phyloP scores from a whole-genome alignment of 805 yeast genomes.

The Ogataea ganodermae region DNA sequence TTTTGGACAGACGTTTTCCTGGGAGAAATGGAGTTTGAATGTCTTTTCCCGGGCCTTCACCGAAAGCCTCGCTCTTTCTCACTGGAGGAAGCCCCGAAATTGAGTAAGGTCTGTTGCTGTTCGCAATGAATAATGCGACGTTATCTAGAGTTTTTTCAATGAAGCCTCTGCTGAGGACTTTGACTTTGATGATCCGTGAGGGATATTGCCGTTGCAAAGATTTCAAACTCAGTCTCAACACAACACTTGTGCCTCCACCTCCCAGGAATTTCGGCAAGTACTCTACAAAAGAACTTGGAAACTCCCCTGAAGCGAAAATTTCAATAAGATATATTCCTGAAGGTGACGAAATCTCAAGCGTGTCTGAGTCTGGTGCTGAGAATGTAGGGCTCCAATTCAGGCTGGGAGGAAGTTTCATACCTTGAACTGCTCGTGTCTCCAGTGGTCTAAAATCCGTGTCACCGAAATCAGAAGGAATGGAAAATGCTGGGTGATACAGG shows the following conservation, averaged over 20 bases:
- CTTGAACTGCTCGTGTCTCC: slow-evolving; percentile 28
- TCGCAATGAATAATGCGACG: slow-evolving; percentile 39
- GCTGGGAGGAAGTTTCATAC: slow-evolving; percentile 34
- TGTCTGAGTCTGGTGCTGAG: slow-evolving; percentile 47
- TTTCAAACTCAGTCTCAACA: slow-evolving; percentile 50
- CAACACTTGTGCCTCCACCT: slow-evolving; percentile 52
- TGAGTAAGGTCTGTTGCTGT: slow-evolving; percentile 18
- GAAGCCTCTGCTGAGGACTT: slow-evolving; percentile 61
- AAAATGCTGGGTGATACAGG: slow-evolving; percentile 77
- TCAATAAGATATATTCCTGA: slow-evolving; percentile 80
- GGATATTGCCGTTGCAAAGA: slow-evolving; percentile 45
- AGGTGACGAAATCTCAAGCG: slow-evolving; percentile 48
- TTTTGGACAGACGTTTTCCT: slow-evolving; percentile 38
- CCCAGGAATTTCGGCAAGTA: slow-evolving; percentile 56
- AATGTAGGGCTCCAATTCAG: slow-evolving; percentile 45
- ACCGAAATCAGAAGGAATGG: slow-evolving; percentile 61
- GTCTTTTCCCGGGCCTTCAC: slow-evolving; percentile 24
- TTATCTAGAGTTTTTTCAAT: slow-evolving; percentile 56
- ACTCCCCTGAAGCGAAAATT: slow-evolving; percentile 62
- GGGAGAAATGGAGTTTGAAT: slow-evolving; percentile 20
- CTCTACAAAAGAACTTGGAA: slow-evolving; percentile 60
- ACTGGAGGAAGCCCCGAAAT: slow-evolving; percentile 22
- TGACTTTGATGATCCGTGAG: slow-evolving; percentile 41
- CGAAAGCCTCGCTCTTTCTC: slow-evolving; percentile 27
- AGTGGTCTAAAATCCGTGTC: slow-evolving; percentile 44